Base-by-base conservation (phyloP, 164 flowering plant genomes). In the Chloranthus sessilifolius region DNA sequence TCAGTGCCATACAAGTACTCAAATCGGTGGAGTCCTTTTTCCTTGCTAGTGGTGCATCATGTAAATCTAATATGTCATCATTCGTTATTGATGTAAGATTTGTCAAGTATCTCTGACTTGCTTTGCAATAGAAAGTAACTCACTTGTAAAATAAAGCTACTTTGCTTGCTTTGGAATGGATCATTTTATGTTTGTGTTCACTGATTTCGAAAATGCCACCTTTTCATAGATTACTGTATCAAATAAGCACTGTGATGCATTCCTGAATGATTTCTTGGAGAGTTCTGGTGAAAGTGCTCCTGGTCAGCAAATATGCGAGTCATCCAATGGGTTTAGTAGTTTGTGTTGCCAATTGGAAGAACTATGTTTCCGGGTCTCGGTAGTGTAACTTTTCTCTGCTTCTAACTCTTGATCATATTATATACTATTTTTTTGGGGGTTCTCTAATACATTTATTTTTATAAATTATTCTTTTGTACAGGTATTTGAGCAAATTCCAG, bases 401-500 rank as follows among this genome's bases (percentile, higher is more conserved):
- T 7, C 36, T 28, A 37, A 21, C 12, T 7, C 19, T 37, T 39
- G n/a, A 11, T 36, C 43, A 25, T 56, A 11, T 9, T 45, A 14
- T 36, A 2, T 7, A 7, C 8, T 12, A 33, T 11, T 49, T 28
- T 25, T 51, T 12, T 23, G 5, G 17, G 19, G 7, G 5, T n/a
- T 31, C 15, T 15, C 17, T 11, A 23, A 3, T 19, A 5, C 17
- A 12, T 29, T 46, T 46, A 8, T 22, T 12, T 31, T 5, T n/a
- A n/a, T n/a, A n/a, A n/a, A n/a, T 52, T 34, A 7, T 8, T 34
- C 20, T 23, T n/a, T 33, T n/a, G 11, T 67, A 2, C 52, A 91
- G 98, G 96, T 91, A 41, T 92, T 92, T 70, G 91, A 92, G 79
- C 96, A 88, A 70, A 81, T 67, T 20, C 91, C 96, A 8, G 95